Base-by-base conservation (phyloP, 2,329 filamentous ascomycete species). In the Alternaria atra region DNA sequence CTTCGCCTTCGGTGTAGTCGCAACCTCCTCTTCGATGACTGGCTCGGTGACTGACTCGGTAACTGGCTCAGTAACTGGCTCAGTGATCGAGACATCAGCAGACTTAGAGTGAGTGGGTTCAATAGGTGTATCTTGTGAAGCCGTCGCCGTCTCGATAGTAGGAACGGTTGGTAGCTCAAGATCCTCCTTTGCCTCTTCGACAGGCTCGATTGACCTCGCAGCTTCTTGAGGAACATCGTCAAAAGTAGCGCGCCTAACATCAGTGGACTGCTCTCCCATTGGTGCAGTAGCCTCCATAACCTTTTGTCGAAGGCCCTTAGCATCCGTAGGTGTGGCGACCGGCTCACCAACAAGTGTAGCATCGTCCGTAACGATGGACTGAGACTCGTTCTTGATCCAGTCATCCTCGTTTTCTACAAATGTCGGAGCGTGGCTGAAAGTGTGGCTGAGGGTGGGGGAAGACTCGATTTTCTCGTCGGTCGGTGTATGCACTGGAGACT, bases 391-490 rank as follows among this genome's bases (percentile, higher is more conserved):
- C 51, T 71, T 70, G 4, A 48, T 60, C 75, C 75, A 77, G 4
- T 74, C 71, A 10, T 74, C 68, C 57, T 77, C 74, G 27, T 76
- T 71, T 5, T 75, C 71, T 12, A 72, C 61, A 35, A 76, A 76
- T 1, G 67, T 72, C 0, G 72, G 73, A 9, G 71, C 51, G 52
- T 67, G 67, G 15, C 66, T 66, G 13, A 44, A 61, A 9, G 71
- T 50, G 52, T 67, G 67, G 15, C 66, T 66, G 13, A 44, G 58
- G 29, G 32, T 40, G 39, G 37, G 44, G 20, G 62, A 56, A 17
- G 60, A 40, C 10, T 67, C 54, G 1, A 53, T 39, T 1, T 42
- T 23, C 12, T 66, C 54, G 52, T 67, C 52, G 3, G 42, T n/a
- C 3, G 58, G 51, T 8, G 46, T 40, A 17, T 59, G 46, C 12